Conservation (phyloP, 352 stramenopile species). For the Saprolegnia parasitica region DNA sequence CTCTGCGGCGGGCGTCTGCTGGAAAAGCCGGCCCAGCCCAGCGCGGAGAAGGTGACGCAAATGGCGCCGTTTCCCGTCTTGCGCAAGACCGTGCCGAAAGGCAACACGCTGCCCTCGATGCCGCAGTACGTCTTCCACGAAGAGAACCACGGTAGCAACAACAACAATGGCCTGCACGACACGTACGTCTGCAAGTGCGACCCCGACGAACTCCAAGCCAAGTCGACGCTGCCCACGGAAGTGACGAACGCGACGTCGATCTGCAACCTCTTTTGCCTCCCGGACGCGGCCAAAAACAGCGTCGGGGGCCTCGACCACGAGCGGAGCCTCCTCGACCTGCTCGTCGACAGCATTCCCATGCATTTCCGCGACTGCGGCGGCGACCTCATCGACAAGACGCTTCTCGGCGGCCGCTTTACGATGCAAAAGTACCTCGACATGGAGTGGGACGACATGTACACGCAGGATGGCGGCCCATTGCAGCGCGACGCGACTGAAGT, state of each 20-base stretch:
- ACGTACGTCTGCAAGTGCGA: constrained; percentile 22
- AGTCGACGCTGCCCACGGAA: not conserved
- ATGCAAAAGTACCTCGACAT: constrained; percentile 72
- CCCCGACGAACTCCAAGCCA: constrained; percentile 2
- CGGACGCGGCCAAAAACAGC: constrained; percentile 53
- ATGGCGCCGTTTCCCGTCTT: constrained; percentile 23
- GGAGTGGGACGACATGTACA: constrained; percentile 34
- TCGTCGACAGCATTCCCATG: constrained; percentile 83
- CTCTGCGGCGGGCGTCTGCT: constrained; percentile 26
- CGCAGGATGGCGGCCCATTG: constrained; percentile 35
- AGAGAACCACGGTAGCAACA: not conserved
- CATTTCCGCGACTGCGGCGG: constrained; percentile 80
- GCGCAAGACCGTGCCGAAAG: constrained; percentile 14
- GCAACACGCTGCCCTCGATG: constrained; percentile 27
- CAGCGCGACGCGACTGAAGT: constrained; percentile 59
- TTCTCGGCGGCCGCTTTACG: constrained; percentile 71
- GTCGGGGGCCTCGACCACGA: constrained; percentile 76
- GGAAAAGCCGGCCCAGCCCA: not conserved
- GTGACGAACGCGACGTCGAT: constrained; percentile 36
- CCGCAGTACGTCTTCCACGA: constrained; percentile 25
- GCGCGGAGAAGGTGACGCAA: constrained; percentile 7
- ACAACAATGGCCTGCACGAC: constrained; percentile 3
- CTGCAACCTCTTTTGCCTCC: constrained; percentile 74
- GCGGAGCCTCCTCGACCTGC: constrained; percentile 65
- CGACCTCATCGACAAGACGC: constrained; percentile 81